Evolutionary conservation across 1,139 yeast species (phyloP).

Genomic region (Debaryomyces singareniensis): DNA sequence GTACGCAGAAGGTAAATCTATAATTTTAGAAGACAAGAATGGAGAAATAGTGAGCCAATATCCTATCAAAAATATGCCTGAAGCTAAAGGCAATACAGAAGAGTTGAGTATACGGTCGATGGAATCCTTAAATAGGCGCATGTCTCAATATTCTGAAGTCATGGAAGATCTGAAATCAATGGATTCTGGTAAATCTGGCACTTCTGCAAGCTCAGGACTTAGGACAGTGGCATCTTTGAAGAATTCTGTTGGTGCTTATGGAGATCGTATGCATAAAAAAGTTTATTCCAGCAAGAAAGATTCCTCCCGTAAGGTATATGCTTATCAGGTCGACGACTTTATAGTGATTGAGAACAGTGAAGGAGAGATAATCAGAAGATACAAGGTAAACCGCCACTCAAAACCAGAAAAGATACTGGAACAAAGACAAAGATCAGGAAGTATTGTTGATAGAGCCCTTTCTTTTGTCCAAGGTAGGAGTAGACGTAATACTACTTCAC

Average conservation of each 20-base stretch:
- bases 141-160: constrained; percentile 26
- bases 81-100: constrained; percentile 6
- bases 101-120: constrained; percentile 34
- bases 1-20: constrained; percentile 63
- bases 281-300: constrained; percentile 26
- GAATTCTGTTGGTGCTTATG: not conserved
- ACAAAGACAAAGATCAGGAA: constrained; percentile 22
- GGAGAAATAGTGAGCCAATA: constrained; percentile 67
- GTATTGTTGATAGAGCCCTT: constrained; percentile 40
- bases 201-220: not conserved
- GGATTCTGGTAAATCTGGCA: not conserved
- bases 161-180: constrained; percentile 4
- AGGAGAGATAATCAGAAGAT: constrained; percentile 85
- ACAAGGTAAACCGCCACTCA: constrained; percentile 57
- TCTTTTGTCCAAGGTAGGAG: constrained; percentile 45
- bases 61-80: constrained; percentile 8
- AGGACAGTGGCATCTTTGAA: too few species aligned
- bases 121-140: constrained; percentile 31
- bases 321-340: constrained; percentile 55
- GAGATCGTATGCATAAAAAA: constrained; percentile 11
- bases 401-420: constrained; percentile 4
- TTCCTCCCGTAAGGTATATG: constrained; percentile 31
- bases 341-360: constrained; percentile 84
- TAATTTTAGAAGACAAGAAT: constrained; percentile 72
- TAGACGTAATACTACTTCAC: constrained; percentile 14